These are phyloP conservation scores for Lithospermum erythrorhizon DNA, from an alignment of 257 asterid species.

Conservation along the genomic window DNA sequence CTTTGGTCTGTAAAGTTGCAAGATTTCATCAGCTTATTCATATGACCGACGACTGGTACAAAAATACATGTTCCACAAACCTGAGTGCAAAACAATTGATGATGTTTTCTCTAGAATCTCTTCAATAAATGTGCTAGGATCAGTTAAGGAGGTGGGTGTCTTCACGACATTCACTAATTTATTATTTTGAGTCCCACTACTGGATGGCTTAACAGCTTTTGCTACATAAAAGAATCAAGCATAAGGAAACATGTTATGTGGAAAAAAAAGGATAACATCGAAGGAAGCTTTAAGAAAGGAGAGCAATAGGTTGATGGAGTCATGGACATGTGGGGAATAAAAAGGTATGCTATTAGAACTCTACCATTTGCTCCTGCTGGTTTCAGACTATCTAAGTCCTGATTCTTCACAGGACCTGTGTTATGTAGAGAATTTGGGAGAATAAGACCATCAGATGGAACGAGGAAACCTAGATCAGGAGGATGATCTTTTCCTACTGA, in stretches of 20 bases:
- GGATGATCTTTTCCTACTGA: slow-evolving; percentile 92
- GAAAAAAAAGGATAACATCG: too few species aligned
- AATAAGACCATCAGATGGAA: slow-evolving; percentile 58
- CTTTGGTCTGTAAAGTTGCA: slow-evolving; percentile 27
- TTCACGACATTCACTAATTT: slow-evolving; percentile 23
- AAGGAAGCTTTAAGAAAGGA: too few species aligned
- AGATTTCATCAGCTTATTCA: background rate
- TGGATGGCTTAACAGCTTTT: slow-evolving; percentile 37
- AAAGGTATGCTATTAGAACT: background rate
- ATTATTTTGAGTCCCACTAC: slow-evolving; percentile 28
- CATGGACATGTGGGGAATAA: background rate
- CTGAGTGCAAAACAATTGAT: slow-evolving; percentile 43
- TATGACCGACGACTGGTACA: background rate
- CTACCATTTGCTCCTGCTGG: slow-evolving; percentile 36
- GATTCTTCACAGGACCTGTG: slow-evolving; percentile 24
- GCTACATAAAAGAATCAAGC: slow-evolving; percentile 10
- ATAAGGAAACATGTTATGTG: background rate
- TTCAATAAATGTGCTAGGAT: slow-evolving; percentile 57
- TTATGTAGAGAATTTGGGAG: slow-evolving; percentile 28
- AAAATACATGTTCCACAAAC: slow-evolving; percentile 20
- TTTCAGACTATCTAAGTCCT: slow-evolving; percentile 22
- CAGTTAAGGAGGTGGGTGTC: slow-evolving; percentile 25
- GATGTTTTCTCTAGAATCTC: slow-evolving; percentile 57
- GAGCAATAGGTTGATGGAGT: background rate
- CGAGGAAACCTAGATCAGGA: slow-evolving; percentile 79